Percentiles rank a stretch among this genome's conserved stretches.
Evolutionary conservation across 768 basidiomycete species (phyloP).

Genomic region (Ramaria rubella): DNA sequence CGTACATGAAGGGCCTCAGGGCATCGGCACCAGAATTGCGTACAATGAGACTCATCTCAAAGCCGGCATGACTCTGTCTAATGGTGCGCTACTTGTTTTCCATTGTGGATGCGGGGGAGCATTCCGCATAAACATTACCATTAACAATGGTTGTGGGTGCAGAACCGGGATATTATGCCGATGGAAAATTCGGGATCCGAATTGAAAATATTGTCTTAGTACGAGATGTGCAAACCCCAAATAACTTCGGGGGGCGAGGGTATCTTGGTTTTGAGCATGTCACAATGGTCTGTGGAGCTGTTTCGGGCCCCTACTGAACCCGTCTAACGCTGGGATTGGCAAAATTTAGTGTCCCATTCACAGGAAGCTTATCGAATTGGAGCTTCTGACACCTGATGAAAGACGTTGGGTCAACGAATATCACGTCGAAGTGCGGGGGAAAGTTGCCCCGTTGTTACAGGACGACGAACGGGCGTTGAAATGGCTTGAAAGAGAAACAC

Average conservation of each 20-base stretch:
- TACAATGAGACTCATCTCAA: conserved; percentile 70
- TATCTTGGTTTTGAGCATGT: conserved; percentile 82
- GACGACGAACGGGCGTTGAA: conserved; percentile 51
- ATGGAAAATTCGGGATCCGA: conserved; percentile 87
- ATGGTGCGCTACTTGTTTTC: conserved; percentile 41
- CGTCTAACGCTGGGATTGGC: background rate
- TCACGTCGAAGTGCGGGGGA: conserved; percentile 67
- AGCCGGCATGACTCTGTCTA: conserved; percentile 85
- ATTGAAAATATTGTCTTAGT: conserved; percentile 89
- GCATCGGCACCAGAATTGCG: conserved; percentile 44
- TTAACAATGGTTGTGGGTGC: background rate
- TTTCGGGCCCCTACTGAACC: background rate
- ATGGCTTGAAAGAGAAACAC: conserved; percentile 53
- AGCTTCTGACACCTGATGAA: conserved; percentile 61
- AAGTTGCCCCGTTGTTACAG: conserved; percentile 64
- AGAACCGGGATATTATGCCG: conserved; percentile 91
- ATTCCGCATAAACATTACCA: background rate
- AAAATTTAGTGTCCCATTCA: conserved; percentile 70
- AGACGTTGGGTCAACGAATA: conserved; percentile 79
- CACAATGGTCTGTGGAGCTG: conserved; percentile 61
- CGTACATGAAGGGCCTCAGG: conserved; percentile 82
- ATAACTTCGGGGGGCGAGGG: conserved; percentile 77
- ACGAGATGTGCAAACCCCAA: conserved; percentile 56
- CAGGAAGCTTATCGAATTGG: conserved; percentile 65
- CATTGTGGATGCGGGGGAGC: background rate